Evolutionary conservation across 805 yeast genomes (phyloP), one percentile per base, ranked within the genome.

Genomic region (Schizosaccharomyces cryophilus): DNA sequence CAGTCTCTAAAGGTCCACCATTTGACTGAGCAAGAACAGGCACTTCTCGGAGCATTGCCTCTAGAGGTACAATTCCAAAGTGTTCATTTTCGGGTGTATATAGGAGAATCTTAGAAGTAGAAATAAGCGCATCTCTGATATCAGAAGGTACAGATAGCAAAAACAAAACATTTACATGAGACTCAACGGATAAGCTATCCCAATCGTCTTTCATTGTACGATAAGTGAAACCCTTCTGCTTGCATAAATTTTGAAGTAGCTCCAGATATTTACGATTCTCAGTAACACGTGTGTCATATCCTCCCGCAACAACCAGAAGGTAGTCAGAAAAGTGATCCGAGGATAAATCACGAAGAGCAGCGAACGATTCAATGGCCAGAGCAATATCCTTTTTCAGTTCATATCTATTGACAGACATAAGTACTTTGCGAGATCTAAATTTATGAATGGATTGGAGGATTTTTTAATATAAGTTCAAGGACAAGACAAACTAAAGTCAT

Each of bases 11-110:
- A 0, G 98, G 98, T 0, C 99, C 99, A 31, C 98, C 99, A 48
- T 81, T 81, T 67, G 85, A 81, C 4, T 84, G 83, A 0, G 96
- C 96, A 60, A 93, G 72, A 0, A 89, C 96, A 0, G 95, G 87
- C 0, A 83, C 83, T 35, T 85, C 84, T 62, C 79, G 75, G 58
- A 83, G 77, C 96, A 93, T 89, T 13, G 95, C 89, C 69, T 93
- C 98, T 17, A 93, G 76, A 1, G 99, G 99, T 9, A 93, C 99
- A 64, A 93, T 93, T 15, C 99, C 99, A 69, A 93, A 93, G 72
- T 93, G 99, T 70, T 93, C 98, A 66, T 78, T 78, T 0, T 85
- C 76, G 2, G 99, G 98, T 0, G 99, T 93, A 69, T 93, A 93
- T 56, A 89, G 72, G 26, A 93, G 74, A 62, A 85, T 66, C 58